phyloP scores from a whole-genome alignment of 805 yeast genomes.

The Ogataea thermomethanolica region DNA sequence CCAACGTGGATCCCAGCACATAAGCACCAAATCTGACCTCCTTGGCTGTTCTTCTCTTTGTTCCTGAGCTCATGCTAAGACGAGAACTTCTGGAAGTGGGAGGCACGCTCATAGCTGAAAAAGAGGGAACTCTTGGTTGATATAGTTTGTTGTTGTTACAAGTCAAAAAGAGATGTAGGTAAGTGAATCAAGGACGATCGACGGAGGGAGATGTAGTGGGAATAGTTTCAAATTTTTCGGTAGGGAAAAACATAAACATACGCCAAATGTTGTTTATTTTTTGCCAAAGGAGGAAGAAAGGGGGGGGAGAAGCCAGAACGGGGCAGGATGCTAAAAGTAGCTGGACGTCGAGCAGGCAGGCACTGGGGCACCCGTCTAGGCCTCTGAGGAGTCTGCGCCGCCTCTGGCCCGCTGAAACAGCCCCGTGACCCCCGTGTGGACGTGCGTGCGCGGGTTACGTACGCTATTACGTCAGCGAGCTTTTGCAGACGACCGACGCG shows the following conservation, averaged over 20 bases:
- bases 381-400: no score
- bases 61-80: conserved; percentile 20
- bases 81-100: conserved; percentile 18
- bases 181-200: conserved; percentile 12
- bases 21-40: conserved; percentile 88
- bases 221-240: conserved; percentile 12
- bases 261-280: conserved; percentile 9
- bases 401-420: no score
- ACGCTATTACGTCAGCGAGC: no score
- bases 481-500: not conserved
- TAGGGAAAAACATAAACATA: conserved; percentile 11
- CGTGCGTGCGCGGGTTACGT: no score
- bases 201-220: conserved; percentile 8
- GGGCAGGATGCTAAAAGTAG: no score
- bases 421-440: no score
- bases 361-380: no score
- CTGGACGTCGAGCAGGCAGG: no score
- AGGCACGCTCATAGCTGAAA: conserved; percentile 10
- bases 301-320: not conserved
- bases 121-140: not conserved
- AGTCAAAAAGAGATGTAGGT: conserved; percentile 1
- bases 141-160: conserved; percentile 2
- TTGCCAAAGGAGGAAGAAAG: conserved; percentile 4
- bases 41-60: conserved; percentile 42
- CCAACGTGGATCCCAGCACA: conserved; percentile 86